Base-by-base conservation (phyloP, 768 basidiomycete genomes). In the Tricholoma furcatifolium region DNA sequence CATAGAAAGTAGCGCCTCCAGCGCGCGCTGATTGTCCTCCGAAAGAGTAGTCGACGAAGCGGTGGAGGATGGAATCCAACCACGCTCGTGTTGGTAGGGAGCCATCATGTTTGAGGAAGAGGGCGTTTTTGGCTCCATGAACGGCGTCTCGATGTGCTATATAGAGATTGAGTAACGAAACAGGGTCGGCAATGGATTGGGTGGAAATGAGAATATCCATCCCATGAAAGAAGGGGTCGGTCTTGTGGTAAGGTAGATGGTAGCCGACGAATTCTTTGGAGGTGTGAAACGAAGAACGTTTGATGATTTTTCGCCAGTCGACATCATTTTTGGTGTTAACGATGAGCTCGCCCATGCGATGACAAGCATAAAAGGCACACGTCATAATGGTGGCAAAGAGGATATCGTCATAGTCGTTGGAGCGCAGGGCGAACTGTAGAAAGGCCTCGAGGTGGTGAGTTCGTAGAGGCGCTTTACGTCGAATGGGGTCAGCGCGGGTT, bases 301-400 rank as follows among this genome's bases (percentile, higher is more conserved):
- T 60, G 30, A 68, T 67, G 31, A 68, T 56, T 44, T 68, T n/a
- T n/a, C n/a, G n/a, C n/a, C n/a, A n/a, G n/a, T n/a, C n/a, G n/a
- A n/a, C n/a, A n/a, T n/a, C n/a, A n/a, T n/a, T n/a, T n/a, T n/a
- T n/a, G n/a, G n/a, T n/a, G n/a, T n/a, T n/a, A n/a, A n/a, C n/a
- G n/a, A n/a, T n/a, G n/a, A n/a, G n/a, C n/a, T n/a, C n/a, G n/a
- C n/a, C n/a, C n/a, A n/a, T n/a, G n/a, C n/a, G 49, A 55, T 69
- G 67, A 38, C 67, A 69, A 6, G 54, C 63, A 51, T 67, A 67
- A 45, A 69, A 69, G 15, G 47, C 43, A 36, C 63, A 66, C 5
- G 62, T 50, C 1, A 66, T 49, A 6, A 68, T 50, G 4, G n/a
- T n/a, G n/a, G n/a, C n/a, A n/a, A n/a, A n/a, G n/a, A n/a, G n/a